A percentile compares a stretch with the other conserved stretches of the same genome.
These are phyloP conservation scores for Dactylellina parvicollis DNA, from an alignment of 2,329 filamentous ascomycete genomes.

Conservation along the genomic window DNA sequence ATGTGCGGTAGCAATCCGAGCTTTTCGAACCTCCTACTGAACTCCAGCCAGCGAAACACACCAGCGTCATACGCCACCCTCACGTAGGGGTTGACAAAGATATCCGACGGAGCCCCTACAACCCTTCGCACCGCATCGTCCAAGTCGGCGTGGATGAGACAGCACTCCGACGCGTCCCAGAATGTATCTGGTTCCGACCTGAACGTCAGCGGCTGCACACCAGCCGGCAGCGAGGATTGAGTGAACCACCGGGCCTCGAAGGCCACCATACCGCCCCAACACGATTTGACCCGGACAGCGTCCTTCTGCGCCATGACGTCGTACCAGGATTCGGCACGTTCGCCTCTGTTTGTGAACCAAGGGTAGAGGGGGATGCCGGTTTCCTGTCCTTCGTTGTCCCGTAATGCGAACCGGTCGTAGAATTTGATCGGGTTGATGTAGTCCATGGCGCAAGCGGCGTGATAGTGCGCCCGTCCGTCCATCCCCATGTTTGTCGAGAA, in stretches of 20 bases:
- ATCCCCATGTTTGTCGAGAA: constrained; percentile 70
- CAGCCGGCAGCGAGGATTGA: constrained; percentile 57
- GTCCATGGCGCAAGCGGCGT: constrained; percentile 76
- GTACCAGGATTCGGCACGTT: constrained; percentile 66
- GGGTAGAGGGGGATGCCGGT: constrained; percentile 74
- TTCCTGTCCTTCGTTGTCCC: constrained; percentile 72
- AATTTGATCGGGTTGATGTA: constrained; percentile 74
- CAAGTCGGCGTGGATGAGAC: constrained; percentile 67
- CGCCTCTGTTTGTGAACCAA: constrained; percentile 67
- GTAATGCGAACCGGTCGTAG: constrained; percentile 78
- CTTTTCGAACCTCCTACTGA: constrained; percentile 73
- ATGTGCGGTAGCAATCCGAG: constrained; percentile 71
- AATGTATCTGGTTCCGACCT: constrained; percentile 69
- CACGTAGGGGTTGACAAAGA: constrained; percentile 80
- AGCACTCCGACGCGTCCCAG: constrained; percentile 74
- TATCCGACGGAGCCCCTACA: constrained; percentile 66
- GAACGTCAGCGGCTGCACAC: constrained; percentile 66
- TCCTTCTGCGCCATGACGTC: constrained; percentile 72
- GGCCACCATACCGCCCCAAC: constrained; percentile 80
- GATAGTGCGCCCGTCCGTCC: constrained; percentile 63
- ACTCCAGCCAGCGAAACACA: constrained; percentile 69
- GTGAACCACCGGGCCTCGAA: constrained; percentile 72
- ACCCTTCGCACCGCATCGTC: constrained; percentile 37
- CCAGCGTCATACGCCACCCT: constrained; percentile 73
- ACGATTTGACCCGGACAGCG: constrained; percentile 75